Base-by-base conservation (phyloP, 306 rosid species). In the Glycine latifolia region DNA sequence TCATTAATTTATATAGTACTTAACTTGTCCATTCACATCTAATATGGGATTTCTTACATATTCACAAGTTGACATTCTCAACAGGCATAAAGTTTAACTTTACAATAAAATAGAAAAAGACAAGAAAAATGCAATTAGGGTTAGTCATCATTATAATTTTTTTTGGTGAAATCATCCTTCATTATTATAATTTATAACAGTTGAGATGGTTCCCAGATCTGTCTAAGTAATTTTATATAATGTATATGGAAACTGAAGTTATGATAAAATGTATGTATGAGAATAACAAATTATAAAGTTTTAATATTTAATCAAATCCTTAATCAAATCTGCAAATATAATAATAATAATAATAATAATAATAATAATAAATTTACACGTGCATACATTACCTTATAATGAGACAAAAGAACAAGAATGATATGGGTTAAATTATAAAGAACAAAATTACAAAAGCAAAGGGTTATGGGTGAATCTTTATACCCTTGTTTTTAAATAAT, bases 391-490 rank as follows among this genome's bases (percentile, higher is more conserved):
- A 11, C 1, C 7, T 5, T 8, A 11, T 8, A 78, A 78, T 68
- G 61, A 56, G 77, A 68, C 70, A 41, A 79, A 68, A 70, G 43
- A 61, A 59, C 4, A 52, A 76, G 68, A 70, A 76, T 14, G 67
- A 76, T 69, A 69, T 41, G 66, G 75, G 72, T 26, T 73, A 13
- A 47, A 49, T 52, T 10, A 65, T 58, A 67, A 52, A 72, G 33
- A 62, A 70, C 8, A 77, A 53, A 62, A 72, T n/a, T 11, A 77
- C 61, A 71, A 70, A 62, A 62, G 67, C 16, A 52, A 77, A 54
- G 35, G 86, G 52, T 77, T 61, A 77, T 61, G 82, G 72, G 75
- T 43, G 41, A 50, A 50, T 48, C 55, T 76, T n/a, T 5, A 52
- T 61, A 33, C 11, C 1, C 43, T 20, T 14, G 11, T 39, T 60